These are phyloP conservation scores for apple (Malus domestica) DNA, from an alignment of 306 rosid species.

Conservation along the genomic window DNA sequence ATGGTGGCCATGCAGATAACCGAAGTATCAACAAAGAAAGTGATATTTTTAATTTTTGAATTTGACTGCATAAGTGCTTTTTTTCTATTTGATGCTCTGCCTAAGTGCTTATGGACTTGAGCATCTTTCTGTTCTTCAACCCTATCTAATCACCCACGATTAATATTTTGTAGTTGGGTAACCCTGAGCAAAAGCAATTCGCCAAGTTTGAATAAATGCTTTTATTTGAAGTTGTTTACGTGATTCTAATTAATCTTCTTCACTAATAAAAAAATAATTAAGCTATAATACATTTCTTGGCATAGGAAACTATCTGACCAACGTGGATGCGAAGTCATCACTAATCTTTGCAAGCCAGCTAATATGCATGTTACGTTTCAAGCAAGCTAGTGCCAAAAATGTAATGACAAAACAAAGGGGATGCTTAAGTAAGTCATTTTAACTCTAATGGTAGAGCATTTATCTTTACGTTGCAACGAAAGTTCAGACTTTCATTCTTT, in stretches of 20 bases:
- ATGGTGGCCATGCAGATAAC: not conserved
- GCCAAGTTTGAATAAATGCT: constrained; percentile 4
- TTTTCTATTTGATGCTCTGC: not conserved
- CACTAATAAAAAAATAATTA: not conserved
- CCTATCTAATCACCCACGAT: not conserved
- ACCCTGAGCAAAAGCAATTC: not conserved
- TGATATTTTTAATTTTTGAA: too few species aligned
- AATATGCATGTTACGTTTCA: not conserved
- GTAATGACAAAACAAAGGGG: not conserved
- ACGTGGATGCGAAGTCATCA: constrained; percentile 12
- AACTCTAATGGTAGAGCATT: not conserved
- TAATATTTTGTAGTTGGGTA: not conserved
- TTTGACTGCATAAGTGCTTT: too few species aligned
- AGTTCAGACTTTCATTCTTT: not conserved
- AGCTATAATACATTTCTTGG: not conserved
- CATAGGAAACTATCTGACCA: not conserved
- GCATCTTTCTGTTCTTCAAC: not conserved
- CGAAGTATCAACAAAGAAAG: not conserved
- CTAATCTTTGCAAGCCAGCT: not conserved
- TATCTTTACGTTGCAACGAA: not conserved
- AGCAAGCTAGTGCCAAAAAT: not conserved
- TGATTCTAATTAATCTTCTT: not conserved
- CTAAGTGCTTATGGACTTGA: not conserved
- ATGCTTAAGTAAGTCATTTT: too few species aligned
- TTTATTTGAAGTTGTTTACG: not conserved